phyloP scores from a whole-genome alignment of 2,329 filamentous ascomycete species.

The Exophiala calicioides region DNA sequence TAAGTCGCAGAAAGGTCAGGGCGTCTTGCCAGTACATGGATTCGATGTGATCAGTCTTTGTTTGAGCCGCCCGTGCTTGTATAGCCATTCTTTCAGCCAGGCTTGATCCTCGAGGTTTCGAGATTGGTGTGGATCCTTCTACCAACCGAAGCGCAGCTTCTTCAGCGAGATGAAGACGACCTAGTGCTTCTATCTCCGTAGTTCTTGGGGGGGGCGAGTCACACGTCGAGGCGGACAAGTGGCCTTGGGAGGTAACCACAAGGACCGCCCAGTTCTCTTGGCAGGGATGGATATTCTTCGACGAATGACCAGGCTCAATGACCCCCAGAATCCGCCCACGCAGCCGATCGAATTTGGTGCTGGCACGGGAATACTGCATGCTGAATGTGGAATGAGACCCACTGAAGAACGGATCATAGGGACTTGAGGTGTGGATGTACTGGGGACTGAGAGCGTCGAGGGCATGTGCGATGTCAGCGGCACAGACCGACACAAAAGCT shows the following conservation, averaged over 20 bases:
- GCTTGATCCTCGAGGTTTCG: conserved; percentile 1
- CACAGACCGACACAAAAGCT: conserved; percentile 21
- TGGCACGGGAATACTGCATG: conserved; percentile 25
- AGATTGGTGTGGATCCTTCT: conserved; percentile 1
- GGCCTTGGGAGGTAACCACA: conserved; percentile 14
- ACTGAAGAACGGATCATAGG: conserved; percentile 24
- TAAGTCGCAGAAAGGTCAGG: conserved; percentile 67
- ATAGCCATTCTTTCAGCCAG: conserved; percentile 21
- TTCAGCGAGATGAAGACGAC: conserved; percentile 20
- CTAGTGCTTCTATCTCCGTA: conserved; percentile 4
- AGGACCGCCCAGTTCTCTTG: conserved; percentile 28
- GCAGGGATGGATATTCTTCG: conserved; percentile 28
- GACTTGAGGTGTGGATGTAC: conserved; percentile 68
- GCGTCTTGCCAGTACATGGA: conserved; percentile 70
- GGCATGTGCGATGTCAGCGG: conserved; percentile 28
- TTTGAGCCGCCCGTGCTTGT: conserved; percentile 19
- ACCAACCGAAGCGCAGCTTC: conserved; percentile 26
- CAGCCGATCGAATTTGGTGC: conserved; percentile 24
- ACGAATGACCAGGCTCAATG: conserved; percentile 30
- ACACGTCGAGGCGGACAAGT: conserved; percentile 2
- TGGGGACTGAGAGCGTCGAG: conserved; percentile 65
- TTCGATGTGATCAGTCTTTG: conserved; percentile 23
- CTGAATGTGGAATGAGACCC: conserved; percentile 25
- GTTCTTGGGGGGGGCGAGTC: background rate
- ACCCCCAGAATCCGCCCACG: conserved; percentile 23